These are phyloP conservation scores for Alternaria tenuissima DNA, from an alignment of 2,329 filamentous ascomycete species.

Conservation along the genomic window DNA sequence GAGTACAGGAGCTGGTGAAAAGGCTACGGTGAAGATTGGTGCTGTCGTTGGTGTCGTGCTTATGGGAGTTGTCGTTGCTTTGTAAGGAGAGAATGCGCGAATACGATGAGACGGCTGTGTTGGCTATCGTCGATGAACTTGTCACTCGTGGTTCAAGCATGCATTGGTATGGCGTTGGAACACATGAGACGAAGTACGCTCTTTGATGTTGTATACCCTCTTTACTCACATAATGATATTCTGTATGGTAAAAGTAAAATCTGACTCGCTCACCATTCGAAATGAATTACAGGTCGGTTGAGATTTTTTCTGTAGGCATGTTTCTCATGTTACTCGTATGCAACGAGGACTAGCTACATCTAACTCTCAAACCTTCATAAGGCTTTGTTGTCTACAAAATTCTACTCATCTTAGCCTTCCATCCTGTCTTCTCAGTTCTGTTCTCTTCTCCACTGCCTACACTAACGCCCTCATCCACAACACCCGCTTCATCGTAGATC, in stretches of 20 bases:
- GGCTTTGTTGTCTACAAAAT: constrained; percentile 35
- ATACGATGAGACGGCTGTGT: not conserved
- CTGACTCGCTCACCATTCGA: not conserved
- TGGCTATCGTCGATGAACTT: not conserved
- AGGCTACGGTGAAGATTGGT: constrained; percentile 30
- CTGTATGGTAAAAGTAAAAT: not conserved
- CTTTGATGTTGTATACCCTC: not conserved
- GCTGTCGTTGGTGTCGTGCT: constrained; percentile 32
- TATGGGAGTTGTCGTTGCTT: constrained; percentile 31
- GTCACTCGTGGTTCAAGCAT: not conserved
- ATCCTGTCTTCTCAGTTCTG: constrained; percentile 41
- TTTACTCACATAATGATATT: not conserved
- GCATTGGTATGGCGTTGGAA: not conserved
- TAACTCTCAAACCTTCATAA: not conserved
- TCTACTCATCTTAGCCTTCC: constrained; percentile 44
- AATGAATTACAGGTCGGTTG: not conserved
- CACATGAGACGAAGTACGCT: not conserved
- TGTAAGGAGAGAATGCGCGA: constrained; percentile 16
- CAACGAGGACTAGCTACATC: not conserved
- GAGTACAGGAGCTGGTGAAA: constrained; percentile 15
- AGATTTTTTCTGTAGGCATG: not conserved
- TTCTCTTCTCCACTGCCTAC: constrained; percentile 35
- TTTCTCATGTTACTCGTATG: not conserved
- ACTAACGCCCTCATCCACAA: constrained; percentile 41
- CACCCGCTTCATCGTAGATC: constrained; percentile 44